Evolutionary conservation across 495 filamentous ascomycete genomes (phyloP).

Genomic region (Staphylotrichum tortipilum): DNA sequence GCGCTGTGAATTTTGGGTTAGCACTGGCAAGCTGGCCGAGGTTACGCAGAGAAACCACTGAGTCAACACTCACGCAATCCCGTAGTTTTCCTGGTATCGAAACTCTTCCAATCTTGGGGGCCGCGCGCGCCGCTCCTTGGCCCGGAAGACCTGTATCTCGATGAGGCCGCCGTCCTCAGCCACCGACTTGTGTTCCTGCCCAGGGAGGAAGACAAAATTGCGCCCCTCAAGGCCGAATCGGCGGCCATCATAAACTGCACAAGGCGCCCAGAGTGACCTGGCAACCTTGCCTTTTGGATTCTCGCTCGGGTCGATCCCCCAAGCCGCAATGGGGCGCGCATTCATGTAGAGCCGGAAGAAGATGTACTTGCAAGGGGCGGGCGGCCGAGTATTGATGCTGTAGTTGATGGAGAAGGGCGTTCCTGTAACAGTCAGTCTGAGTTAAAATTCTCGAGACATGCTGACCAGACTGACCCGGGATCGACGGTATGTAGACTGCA

Average conservation of each 20-base stretch:
- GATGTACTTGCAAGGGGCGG: constrained; percentile 27
- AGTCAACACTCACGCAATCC: constrained; percentile 42
- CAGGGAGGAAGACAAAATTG: constrained; percentile 35
- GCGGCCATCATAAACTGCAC: constrained; percentile 11
- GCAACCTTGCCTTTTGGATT: constrained; percentile 28
- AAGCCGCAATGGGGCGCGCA: constrained; percentile 35
- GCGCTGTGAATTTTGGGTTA: constrained; percentile 21
- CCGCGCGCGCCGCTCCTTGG: constrained; percentile 27
- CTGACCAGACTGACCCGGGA: constrained; percentile 30
- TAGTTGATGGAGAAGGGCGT: constrained; percentile 41
- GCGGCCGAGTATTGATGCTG: constrained; percentile 21
- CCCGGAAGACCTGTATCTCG: constrained; percentile 42
- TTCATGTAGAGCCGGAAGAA: constrained; percentile 48
- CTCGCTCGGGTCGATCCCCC: constrained; percentile 34
- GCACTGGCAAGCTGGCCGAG: neutral
- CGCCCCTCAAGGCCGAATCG: constrained; percentile 31
- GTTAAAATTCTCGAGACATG: too few relatives aligned
- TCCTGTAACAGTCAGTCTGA: constrained; percentile 21
- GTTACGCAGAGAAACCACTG: neutral
- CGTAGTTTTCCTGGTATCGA: constrained; percentile 33
- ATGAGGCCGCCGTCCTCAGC: constrained; percentile 46
- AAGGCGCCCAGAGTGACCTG: constrained; percentile 38
- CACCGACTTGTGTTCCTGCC: constrained; percentile 23
- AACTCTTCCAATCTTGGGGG: constrained; percentile 30
- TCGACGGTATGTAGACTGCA: constrained; percentile 44